A percentile compares a stretch with the other conserved stretches of the same genome.
phyloP scores from a whole-genome alignment of 1,139 yeast genomes.

The Candida sp. region DNA sequence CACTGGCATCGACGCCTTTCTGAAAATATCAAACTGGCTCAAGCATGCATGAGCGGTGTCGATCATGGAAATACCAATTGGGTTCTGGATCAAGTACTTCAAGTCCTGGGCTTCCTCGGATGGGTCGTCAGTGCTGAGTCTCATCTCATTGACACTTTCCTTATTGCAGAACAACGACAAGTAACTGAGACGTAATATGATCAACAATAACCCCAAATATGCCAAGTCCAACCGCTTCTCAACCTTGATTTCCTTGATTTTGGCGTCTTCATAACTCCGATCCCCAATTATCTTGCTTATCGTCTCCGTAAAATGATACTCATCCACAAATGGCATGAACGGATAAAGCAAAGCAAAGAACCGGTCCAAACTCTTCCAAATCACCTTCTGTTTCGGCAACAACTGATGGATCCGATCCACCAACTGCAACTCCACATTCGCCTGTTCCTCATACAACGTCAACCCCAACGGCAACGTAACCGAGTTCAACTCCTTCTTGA shows the following conservation, averaged over 20 bases:
- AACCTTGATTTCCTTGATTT: slow-evolving; percentile 22
- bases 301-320: slow-evolving; percentile 23
- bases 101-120: slow-evolving; percentile 32
- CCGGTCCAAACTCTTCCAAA: slow-evolving; percentile 35
- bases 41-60: slow-evolving; percentile 57
- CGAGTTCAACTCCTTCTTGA: slow-evolving; percentile 19
- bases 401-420: slow-evolving; percentile 33
- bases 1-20: slow-evolving; percentile 52
- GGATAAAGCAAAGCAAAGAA: slow-evolving; percentile 38
- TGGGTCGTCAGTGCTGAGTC: slow-evolving; percentile 25
- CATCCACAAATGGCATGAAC: slow-evolving; percentile 42
- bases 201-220: slow-evolving; percentile 31
- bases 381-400: slow-evolving; percentile 34
- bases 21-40: slow-evolving; percentile 51
- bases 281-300: slow-evolving; percentile 31
- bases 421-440: slow-evolving; percentile 33
- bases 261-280: slow-evolving; percentile 22
- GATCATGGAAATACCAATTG: slow-evolving; percentile 48
- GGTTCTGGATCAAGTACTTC: slow-evolving; percentile 48
- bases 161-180: slow-evolving; percentile 39
- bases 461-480: slow-evolving; percentile 30
- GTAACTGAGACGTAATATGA: slow-evolving; percentile 33
- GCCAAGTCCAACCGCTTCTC: slow-evolving; percentile 39
- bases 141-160: slow-evolving; percentile 28
- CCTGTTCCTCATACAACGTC: slow-evolving; percentile 31